Conservation (phyloP, 2,329 filamentous ascomycete species). For the Samsoniella hepiali region DNA sequence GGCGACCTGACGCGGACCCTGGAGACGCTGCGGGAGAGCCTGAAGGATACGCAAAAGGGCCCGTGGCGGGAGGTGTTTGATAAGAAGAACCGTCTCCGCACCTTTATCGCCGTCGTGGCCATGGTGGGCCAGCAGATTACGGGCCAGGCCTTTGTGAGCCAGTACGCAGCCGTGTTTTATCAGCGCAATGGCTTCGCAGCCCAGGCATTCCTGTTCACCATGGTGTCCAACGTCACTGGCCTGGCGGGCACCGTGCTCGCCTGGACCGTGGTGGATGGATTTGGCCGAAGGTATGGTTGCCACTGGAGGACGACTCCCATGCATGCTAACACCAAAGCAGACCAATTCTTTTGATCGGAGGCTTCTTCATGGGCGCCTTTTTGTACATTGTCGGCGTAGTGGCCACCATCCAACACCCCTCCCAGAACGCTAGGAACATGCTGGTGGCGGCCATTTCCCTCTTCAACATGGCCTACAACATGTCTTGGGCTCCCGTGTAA, state of each 20-base stretch:
- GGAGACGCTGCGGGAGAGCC: slow-evolving; percentile 21
- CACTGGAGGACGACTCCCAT: neutral
- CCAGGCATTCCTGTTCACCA: slow-evolving; percentile 27
- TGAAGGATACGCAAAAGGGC: slow-evolving; percentile 23
- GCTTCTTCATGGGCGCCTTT: slow-evolving; percentile 25
- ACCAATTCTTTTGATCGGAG: slow-evolving; percentile 25
- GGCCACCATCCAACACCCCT: slow-evolving; percentile 7
- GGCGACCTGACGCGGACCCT: slow-evolving; percentile 26
- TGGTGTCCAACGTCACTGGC: slow-evolving; percentile 21
- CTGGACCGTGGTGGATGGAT: slow-evolving; percentile 26
- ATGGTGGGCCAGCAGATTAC: slow-evolving; percentile 34
- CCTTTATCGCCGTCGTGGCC: slow-evolving; percentile 26
- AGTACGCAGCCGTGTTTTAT: slow-evolving; percentile 31
- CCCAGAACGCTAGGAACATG: neutral
- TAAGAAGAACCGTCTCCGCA: slow-evolving; percentile 23
- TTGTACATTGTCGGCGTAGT: slow-evolving; percentile 26
- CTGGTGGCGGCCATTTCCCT: slow-evolving; percentile 28
- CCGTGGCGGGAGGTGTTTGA: slow-evolving; percentile 26
- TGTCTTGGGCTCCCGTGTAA: slow-evolving; percentile 30
- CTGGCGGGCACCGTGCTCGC: slow-evolving; percentile 21
- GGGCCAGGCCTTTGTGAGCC: slow-evolving; percentile 29
- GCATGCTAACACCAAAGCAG: slow-evolving; percentile 12
- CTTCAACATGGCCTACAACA: slow-evolving; percentile 24
- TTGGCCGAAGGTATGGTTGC: slow-evolving; percentile 22
- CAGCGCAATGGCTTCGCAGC: slow-evolving; percentile 26